Conservation (phyloP, 2,329 filamentous ascomycete genomes). For the Biscogniauxia mediterranea region DNA sequence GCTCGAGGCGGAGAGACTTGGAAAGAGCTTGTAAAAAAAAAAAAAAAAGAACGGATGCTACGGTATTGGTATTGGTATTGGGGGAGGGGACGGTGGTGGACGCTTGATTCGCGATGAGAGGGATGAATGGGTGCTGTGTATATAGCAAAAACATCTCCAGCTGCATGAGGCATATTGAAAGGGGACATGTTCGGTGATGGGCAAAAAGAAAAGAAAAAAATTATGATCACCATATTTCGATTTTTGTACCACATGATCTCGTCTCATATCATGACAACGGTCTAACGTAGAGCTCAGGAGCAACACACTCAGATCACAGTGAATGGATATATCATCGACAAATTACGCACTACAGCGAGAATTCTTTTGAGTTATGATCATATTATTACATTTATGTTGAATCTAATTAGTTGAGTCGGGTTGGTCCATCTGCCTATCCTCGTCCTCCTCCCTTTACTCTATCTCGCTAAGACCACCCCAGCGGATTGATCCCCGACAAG, state of each 20-base stretch:
- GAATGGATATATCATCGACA: too few relatives aligned
- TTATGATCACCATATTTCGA: background rate
- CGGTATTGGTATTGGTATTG: background rate
- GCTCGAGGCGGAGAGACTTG: constrained; percentile 71
- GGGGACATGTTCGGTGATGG: background rate
- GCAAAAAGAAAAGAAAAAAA: background rate
- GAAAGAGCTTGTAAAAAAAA: constrained; percentile 14
- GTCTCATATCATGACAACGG: too few relatives aligned
- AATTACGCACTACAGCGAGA: too few relatives aligned
- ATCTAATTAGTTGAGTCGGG: constrained; percentile 4
- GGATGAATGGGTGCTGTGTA: constrained; percentile 12
- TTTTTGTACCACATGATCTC: background rate
- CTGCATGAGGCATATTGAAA: background rate
- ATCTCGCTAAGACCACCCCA: constrained; percentile 21
- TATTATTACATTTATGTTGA: background rate
- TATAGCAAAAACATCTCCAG: constrained; percentile 5
- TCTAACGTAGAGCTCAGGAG: too few relatives aligned
- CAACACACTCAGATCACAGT: too few relatives aligned
- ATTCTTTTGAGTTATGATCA: background rate
- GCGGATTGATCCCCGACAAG: constrained; percentile 30
- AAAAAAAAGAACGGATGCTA: background rate
- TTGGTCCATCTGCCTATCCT: constrained; percentile 2
- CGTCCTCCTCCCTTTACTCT: background rate
- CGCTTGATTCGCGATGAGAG: background rate
- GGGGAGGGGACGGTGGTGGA: too few relatives aligned